Conservation (phyloP, 2,329 filamentous ascomycete species). For the Fusarium incarnatum region DNA sequence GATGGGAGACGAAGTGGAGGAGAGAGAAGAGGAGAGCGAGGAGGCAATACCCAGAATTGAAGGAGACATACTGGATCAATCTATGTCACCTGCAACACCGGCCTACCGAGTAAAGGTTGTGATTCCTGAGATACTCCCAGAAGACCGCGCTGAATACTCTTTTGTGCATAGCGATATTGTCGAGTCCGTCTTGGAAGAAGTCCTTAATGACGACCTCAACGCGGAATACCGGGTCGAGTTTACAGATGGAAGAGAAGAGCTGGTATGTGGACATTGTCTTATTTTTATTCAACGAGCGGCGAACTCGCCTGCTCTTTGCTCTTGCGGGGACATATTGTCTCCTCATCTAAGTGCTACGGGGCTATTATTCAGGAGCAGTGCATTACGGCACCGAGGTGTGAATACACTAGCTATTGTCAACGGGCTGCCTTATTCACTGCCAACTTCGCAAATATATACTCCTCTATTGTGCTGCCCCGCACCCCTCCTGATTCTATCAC, state of each 20-base stretch:
- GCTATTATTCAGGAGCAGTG: conserved; percentile 5
- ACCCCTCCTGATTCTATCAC: conserved; percentile 8
- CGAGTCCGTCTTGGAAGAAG: conserved; percentile 52
- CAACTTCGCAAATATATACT: conserved; percentile 19
- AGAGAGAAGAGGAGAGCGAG: neutral
- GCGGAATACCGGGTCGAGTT: conserved; percentile 57
- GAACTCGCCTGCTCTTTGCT: neutral
- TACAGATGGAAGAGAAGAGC: conserved; percentile 58
- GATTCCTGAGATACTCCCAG: conserved; percentile 46
- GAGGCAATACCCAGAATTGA: neutral
- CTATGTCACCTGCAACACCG: neutral
- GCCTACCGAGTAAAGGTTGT: conserved; percentile 47
- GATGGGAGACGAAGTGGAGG: neutral
- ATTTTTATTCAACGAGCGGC: neutral
- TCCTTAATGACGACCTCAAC: conserved; percentile 42
- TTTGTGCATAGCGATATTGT: conserved; percentile 53
- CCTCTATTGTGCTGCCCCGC: conserved; percentile 26
- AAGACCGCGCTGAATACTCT: conserved; percentile 48
- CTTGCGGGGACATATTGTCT: neutral
- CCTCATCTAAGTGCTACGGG: neutral
- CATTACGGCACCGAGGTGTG: neutral
- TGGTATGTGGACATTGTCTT: conserved; percentile 53
- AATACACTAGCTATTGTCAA: conserved; percentile 15
- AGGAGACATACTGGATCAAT: neutral
- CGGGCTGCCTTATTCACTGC: conserved; percentile 39